phyloP scores from a whole-genome alignment of 768 basidiomycete species.

The Termitomyces bulborhizus region DNA sequence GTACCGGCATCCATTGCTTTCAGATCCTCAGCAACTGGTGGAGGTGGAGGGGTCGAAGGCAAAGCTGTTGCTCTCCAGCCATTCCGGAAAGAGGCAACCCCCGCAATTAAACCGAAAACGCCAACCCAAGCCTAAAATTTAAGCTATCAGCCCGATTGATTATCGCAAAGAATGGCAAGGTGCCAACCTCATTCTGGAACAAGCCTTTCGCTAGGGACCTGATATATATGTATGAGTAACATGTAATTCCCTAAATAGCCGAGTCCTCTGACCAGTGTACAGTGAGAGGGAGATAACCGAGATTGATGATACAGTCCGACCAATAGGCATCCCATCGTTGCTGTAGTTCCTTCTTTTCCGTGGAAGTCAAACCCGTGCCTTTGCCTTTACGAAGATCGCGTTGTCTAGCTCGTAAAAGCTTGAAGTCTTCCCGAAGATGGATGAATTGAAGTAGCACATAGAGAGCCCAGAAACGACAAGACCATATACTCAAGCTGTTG shows the following conservation, averaged over 20 bases:
- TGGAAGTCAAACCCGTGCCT: constrained; percentile 34
- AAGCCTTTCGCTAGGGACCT: constrained; percentile 71
- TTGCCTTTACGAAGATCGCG: constrained; percentile 53
- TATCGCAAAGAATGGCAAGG: background rate
- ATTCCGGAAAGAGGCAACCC: constrained; percentile 54
- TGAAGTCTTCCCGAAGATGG: constrained; percentile 64
- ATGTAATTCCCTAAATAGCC: background rate
- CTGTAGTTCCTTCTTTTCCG: constrained; percentile 50
- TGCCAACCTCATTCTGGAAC: constrained; percentile 58
- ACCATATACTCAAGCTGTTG: constrained; percentile 55
- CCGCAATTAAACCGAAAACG: constrained; percentile 41
- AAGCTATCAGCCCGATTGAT: background rate
- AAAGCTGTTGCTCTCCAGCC: constrained; percentile 69
- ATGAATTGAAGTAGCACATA: constrained; percentile 75
- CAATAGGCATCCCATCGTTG: constrained; percentile 62
- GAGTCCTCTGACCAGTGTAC: constrained; percentile 64
- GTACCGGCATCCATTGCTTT: constrained; percentile 6
- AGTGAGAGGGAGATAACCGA: constrained; percentile 76
- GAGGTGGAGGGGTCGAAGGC: constrained; percentile 20
- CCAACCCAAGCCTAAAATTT: constrained; percentile 32
- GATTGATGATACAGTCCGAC: constrained; percentile 67
- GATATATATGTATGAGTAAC: background rate
- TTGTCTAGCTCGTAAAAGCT: constrained; percentile 49
- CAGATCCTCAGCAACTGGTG: constrained; percentile 16
- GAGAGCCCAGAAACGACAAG: constrained; percentile 74